Conservation (phyloP, 2,329 filamentous ascomycete species). For the Harringtonia lauricola region DNA sequence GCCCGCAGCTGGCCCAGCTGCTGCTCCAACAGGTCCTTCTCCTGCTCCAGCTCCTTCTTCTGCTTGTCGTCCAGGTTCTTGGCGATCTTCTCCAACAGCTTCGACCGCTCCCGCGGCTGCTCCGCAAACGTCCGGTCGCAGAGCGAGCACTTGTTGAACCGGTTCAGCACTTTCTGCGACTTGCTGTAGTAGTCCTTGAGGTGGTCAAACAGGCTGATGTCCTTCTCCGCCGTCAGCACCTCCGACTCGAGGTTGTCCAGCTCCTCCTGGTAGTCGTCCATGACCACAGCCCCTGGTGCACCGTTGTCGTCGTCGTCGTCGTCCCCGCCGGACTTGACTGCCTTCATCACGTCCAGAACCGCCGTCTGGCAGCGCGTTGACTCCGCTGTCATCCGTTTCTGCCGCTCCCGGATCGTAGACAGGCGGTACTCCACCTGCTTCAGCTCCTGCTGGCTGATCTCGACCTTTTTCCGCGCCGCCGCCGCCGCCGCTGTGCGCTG, state of each 20-base stretch:
- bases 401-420: constrained; percentile 50
- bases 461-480: constrained; percentile 59
- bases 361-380: constrained; percentile 47
- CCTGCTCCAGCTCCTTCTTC: constrained; percentile 41
- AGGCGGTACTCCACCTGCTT: constrained; percentile 68
- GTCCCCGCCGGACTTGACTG: constrained; percentile 23
- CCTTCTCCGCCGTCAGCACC: constrained; percentile 52
- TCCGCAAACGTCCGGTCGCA: constrained; percentile 62
- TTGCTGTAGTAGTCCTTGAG: constrained; percentile 61
- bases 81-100: constrained; percentile 56
- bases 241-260: constrained; percentile 37
- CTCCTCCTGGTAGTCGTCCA: constrained; percentile 44
- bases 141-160: constrained; percentile 63
- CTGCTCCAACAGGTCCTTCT: constrained; percentile 46
- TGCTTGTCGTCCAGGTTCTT: constrained; percentile 50
- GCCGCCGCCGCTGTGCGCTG: constrained; percentile 45
- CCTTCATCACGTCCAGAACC: constrained; percentile 37
- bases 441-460: constrained; percentile 59
- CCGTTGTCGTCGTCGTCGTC: constrained; percentile 14
- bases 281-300: constrained; percentile 17
- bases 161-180: constrained; percentile 53
- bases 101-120: constrained; percentile 45
- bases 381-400: constrained; percentile 53
- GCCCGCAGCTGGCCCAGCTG: constrained; percentile 49
- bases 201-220: constrained; percentile 58